These are phyloP conservation scores for Coemansia guatemalensis DNA, from an alignment of 192 early-diverging fungal species.

Conservation along the genomic window DNA sequence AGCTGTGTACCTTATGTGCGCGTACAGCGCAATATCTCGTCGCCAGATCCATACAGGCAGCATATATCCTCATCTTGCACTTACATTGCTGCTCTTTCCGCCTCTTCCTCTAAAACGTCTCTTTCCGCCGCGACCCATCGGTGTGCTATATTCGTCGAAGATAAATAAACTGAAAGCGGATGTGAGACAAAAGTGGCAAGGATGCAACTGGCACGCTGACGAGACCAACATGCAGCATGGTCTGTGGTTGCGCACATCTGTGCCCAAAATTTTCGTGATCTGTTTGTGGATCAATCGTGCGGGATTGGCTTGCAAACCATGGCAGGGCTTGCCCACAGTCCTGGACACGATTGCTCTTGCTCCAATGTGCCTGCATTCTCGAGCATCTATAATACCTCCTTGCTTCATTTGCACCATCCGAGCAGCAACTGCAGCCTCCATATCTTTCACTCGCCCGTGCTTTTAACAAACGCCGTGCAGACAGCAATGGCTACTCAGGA, in stretches of 20 bases:
- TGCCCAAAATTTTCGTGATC: neutral
- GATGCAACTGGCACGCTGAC: neutral
- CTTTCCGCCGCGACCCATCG: neutral
- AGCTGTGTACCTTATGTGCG: neutral
- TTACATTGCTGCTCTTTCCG: conserved; percentile 5
- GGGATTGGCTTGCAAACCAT: neutral
- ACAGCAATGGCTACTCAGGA: conserved; percentile 42
- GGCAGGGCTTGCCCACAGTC: neutral
- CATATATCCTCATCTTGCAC: neutral
- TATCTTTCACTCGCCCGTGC: neutral
- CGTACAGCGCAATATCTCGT: neutral
- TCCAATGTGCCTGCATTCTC: neutral
- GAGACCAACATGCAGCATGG: neutral
- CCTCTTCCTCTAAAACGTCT: neutral
- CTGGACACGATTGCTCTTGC: neutral
- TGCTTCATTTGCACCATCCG: neutral
- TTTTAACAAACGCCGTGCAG: conserved; percentile 1
- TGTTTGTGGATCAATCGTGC: neutral
- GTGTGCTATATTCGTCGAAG: neutral
- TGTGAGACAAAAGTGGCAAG: neutral
- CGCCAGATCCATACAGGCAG: neutral
- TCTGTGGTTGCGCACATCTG: neutral
- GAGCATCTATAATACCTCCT: neutral
- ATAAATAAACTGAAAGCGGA: neutral
- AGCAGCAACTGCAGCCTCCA: neutral